phyloP scores from a whole-genome alignment of 306 rosid genomes.

The Medicago ruthenica region DNA sequence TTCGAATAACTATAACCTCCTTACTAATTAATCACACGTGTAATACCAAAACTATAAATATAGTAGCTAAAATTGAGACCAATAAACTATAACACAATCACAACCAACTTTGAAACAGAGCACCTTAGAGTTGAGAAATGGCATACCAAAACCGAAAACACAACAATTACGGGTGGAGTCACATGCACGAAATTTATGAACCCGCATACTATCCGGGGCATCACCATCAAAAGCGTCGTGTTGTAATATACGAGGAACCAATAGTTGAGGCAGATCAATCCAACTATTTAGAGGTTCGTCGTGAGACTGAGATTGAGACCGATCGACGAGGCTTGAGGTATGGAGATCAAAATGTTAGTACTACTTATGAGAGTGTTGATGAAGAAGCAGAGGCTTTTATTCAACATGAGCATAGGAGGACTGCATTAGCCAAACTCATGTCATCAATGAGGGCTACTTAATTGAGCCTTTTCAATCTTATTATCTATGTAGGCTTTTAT shows the following conservation, averaged over 20 bases:
- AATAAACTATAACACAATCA: conserved; percentile 3
- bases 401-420: conserved; percentile 60
- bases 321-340: conserved; percentile 10
- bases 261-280: conserved; percentile 4
- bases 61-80: conserved; percentile 12
- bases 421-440: conserved; percentile 40
- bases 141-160: conserved; percentile 40
- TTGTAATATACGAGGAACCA: conserved; percentile 37
- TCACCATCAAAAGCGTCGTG: conserved; percentile 20
- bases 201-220: background rate
- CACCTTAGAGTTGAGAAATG: conserved; percentile 34
- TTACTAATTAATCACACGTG: background rate
- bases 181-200: conserved; percentile 18
- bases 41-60: conserved; percentile 35
- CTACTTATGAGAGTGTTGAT: conserved; percentile 47
- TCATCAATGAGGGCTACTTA: conserved; percentile 16
- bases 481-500: background rate
- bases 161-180: conserved; percentile 13
- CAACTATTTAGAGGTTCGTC: background rate
- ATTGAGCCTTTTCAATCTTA: background rate
- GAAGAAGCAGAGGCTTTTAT: conserved; percentile 72
- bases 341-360: conserved; percentile 1
- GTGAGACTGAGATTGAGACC: background rate
- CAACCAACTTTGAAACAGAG: background rate
- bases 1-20: background rate